Evolutionary conservation across 305 asterid species (phyloP), one percentile per base, ranked within the genome.

Genomic region (Fraxinus platypoda): DNA sequence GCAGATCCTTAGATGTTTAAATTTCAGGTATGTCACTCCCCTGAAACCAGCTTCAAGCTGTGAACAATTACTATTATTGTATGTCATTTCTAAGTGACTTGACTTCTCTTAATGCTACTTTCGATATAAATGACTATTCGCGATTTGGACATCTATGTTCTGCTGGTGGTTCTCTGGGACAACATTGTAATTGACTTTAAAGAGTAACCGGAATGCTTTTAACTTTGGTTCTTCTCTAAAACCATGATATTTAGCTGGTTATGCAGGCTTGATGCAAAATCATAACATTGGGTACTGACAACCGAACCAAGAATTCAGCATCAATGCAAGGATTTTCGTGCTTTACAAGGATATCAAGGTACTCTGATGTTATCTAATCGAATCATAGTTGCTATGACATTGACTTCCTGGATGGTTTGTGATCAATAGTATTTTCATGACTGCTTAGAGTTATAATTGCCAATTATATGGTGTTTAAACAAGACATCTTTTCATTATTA

Each of bases 231-330:
- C 74, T 72, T 76, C 80, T 6, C 34, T 59, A 70, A 25, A 11
- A 0, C 62, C 79, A 79, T 82, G 59, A 41, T 81, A 41, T 17
- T 74, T 74, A 43, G 37, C 80, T 79, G 82, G 59, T 46, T 76
- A 15, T 86, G 80, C 90, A 94, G 97, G 98, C 85, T 86, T 91
- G 83, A 83, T 91, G 88, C 41, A 35, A 35, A 92, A 92, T 85
- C 97, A 90, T 83, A 91, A 88, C 77, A 85, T 91, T 46, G 94
- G 95, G 78, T 92, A 91, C 78, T 83, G 80, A 82, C 98, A 92
- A 86, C 98, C 91, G 88, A 92, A 91, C 82, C 98, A 90, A 87
- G 97, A 91, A 87, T 94, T 94, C 89, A 92, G 97, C 87, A 94
- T 88, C 97, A 91, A 77, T 91, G 90, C 86, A 94, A 91, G 88